Base-by-base conservation (phyloP, 306 rosid genomes). In the Prinsepia uniflora region DNA sequence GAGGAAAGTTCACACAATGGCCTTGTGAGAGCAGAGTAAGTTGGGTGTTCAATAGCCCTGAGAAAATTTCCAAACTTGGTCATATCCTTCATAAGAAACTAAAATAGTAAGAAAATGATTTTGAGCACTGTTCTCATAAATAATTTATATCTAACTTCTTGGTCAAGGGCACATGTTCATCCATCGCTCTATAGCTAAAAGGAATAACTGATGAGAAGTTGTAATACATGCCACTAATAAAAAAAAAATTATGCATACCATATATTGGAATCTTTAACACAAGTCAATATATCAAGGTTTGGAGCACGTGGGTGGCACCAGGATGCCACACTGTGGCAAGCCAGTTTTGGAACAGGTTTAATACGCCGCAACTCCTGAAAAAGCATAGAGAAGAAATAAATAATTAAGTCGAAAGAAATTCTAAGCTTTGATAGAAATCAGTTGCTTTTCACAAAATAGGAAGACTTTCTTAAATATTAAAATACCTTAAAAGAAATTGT, bases 281-380 rank as follows among this genome's bases (percentile, higher is more conserved):
- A 95, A 47, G 99, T 95, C 76, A 95, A 76, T 76, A 95, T 95
- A 85, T 95, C 97, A 72, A 95, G 99, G 84, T 89, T 95, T 72
- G 99, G 99, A 55, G 96, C 97, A 79, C 99, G 91, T 71, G 99
- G 99, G 68, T 95, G 99, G 73, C 97, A 86, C 99, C 99, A 95
- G 69, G 99, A 91, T 67, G 96, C 97, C 73, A 95, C 96, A 75
- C 99, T 95, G 69, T 95, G 99, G 87, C 99, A 95, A 76, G 96
- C 96, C 79, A 95, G 63, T 83, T 78, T 95, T 42, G 97, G 90
- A 78, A 95, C 99, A 59, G 99, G 99, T 79, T 95, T 95, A 67
- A 95, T 84, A 69, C 99, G 97, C 52, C 99, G 90, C 78, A 95
- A 76, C 67, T 95, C 99, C 99, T 95, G 89, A 64, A 71, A 75